Evolutionary conservation across 257 asterid genomes (phyloP), one percentile per base, ranked within the genome.

Genomic region (Euphrasia confusa): DNA sequence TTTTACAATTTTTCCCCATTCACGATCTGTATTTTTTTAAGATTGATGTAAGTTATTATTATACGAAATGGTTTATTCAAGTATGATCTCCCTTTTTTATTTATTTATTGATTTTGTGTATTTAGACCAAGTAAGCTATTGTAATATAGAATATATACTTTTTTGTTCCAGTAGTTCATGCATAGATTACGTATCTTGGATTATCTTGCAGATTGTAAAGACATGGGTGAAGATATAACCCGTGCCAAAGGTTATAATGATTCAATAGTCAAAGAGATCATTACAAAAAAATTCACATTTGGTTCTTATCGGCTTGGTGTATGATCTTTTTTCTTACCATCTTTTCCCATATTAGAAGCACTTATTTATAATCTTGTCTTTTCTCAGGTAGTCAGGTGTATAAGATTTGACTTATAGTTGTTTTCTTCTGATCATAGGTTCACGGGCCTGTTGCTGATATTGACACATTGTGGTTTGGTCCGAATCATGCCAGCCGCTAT

Each of bases 391-490:
- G n/a, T n/a, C n/a, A n/a, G n/a, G n/a, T n/a, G n/a, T n/a, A n/a
- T n/a, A n/a, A n/a, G n/a, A n/a, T n/a, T n/a, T n/a, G n/a, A 63
- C 54, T 1, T 57, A 26, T 70, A 44, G 65, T 69, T 69, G 45
- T 54, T 65, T 58, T 62, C 32, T 33, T 64, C 56, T 55, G 10
- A 65, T 71, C 59, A 52, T 69, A 88, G 96, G 96, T 88, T 55
- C 96, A 88, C 56, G 88, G 95, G 21, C 96, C 95, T 54, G 96
- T 94, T 66, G 94, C 96, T 70, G 96, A 87, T 83, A 87, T 87
- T 72, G 96, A 87, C 75, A 83, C 95, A 7, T 75, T 88, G 71
- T 88, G 96, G 4, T 88, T 85, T 67, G 96, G 90, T 68, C 96
- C 96, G n/a, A 80, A 81, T 63, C 87, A 88, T 73, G 96, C 84